phyloP scores from a whole-genome alignment of 768 basidiomycete species.

The Arthromyces matolae region DNA sequence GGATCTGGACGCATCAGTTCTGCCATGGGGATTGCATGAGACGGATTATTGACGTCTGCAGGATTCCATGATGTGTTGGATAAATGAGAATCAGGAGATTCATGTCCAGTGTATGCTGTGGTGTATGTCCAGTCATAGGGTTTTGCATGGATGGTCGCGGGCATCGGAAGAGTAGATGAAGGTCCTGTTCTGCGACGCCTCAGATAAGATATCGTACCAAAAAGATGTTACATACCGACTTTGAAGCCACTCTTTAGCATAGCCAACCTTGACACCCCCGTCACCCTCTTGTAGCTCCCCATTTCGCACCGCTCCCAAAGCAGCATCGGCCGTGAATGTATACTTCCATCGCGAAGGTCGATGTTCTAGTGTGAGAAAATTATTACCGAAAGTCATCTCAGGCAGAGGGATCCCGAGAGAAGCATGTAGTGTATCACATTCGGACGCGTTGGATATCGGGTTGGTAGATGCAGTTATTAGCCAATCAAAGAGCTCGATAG shows the following conservation, averaged over 20 bases:
- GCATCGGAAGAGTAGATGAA: conserved; percentile 60
- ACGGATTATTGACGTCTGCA: conserved; percentile 52
- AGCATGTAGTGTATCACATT: conserved; percentile 67
- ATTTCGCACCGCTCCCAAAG: conserved; percentile 68
- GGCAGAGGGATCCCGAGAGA: conserved; percentile 76
- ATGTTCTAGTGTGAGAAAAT: conserved; percentile 68
- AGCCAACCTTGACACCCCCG: conserved; percentile 90
- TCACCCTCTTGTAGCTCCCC: conserved; percentile 77
- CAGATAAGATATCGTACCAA: not conserved
- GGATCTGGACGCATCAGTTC: conserved; percentile 89
- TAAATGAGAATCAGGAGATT: conserved; percentile 16
- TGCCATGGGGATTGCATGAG: conserved; percentile 74
- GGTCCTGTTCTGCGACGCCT: conserved; percentile 55
- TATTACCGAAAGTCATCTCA: conserved; percentile 96
- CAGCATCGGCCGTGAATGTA: conserved; percentile 62
- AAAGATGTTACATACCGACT: conserved; percentile 58
- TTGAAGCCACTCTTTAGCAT: conserved; percentile 92
- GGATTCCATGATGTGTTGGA: conserved; percentile 40
- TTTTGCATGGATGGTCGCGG: conserved; percentile 71
- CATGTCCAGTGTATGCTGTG: conserved; percentile 75
- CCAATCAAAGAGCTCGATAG: conserved; percentile 70
- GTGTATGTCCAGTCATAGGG: conserved; percentile 99
- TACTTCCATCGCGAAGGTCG: conserved; percentile 59
- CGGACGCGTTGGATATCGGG: conserved; percentile 75
- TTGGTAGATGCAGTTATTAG: conserved; percentile 64